Percentiles rank a stretch among this genome's conserved stretches.
phyloP scores from a whole-genome alignment of 768 basidiomycete species.

The Clitopilus passeckerianus region DNA sequence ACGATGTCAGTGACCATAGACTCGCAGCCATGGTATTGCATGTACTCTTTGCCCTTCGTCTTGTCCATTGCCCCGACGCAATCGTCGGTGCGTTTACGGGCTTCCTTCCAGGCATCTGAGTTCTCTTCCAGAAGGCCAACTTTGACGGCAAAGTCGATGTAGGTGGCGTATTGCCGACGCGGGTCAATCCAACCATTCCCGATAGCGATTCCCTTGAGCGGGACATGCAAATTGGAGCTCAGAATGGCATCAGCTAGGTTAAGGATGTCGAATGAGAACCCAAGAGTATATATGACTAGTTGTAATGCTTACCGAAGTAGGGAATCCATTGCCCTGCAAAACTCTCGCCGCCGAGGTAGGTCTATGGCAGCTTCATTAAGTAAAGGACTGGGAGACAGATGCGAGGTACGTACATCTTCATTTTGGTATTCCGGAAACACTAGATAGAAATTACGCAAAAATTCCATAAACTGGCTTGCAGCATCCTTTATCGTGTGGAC shows the following conservation, averaged over 20 bases:
- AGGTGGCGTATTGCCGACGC: constrained; percentile 82
- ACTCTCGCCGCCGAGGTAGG: constrained; percentile 93
- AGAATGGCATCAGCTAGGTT: constrained; percentile 74
- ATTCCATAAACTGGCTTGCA: constrained; percentile 72
- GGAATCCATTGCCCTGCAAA: constrained; percentile 98
- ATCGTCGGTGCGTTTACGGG: constrained; percentile 49
- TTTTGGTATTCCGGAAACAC: constrained; percentile 85
- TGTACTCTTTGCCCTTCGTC: constrained; percentile 47
- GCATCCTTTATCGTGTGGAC: constrained; percentile 79
- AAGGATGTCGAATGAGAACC: constrained; percentile 2
- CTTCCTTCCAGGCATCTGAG: constrained; percentile 64
- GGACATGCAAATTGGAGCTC: constrained; percentile 49
- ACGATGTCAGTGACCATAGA: constrained; percentile 43
- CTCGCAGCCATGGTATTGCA: constrained; percentile 56
- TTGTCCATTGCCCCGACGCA: constrained; percentile 48
- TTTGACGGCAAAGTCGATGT: constrained; percentile 79
- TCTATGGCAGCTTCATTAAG: constrained; percentile 42
- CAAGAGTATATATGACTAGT: neutral
- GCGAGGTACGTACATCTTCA: constrained; percentile 64
- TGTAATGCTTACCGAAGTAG: constrained; percentile 66
- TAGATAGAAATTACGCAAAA: constrained; percentile 81
- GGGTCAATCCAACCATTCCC: constrained; percentile 99
- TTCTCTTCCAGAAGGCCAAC: constrained; percentile 72
- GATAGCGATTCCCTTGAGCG: constrained; percentile 79
- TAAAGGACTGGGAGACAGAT: neutral